A percentile compares a stretch with the other conserved stretches of the same genome.
These are phyloP conservation scores for Alternaria sp. DNA, from an alignment of 2,329 filamentous ascomycete species.

Conservation along the genomic window DNA sequence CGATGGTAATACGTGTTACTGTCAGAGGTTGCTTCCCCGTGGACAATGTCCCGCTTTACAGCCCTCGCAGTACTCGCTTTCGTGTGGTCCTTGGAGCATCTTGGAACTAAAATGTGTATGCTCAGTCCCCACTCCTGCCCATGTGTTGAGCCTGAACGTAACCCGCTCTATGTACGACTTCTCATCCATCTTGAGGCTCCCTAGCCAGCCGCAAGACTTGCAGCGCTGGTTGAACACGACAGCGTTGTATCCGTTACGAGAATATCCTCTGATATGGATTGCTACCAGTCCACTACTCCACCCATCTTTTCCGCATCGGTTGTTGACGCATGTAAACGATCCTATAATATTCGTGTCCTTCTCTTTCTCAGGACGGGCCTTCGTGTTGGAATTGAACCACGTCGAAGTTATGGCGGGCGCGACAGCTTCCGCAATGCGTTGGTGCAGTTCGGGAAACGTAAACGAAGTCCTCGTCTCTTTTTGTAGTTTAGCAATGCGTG, in stretches of 20 bases:
- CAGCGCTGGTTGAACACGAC: conserved; percentile 31
- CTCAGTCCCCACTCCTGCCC: conserved; percentile 31
- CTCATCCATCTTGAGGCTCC: conserved; percentile 24
- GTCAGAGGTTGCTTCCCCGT: too few species aligned
- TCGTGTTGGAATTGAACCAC: conserved; percentile 12
- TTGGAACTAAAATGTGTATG: too few species aligned
- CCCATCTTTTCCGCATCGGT: conserved; percentile 6
- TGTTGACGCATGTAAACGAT: conserved; percentile 27
- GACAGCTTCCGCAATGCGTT: conserved; percentile 5
- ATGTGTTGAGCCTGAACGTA: conserved; percentile 31
- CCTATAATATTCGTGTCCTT: conserved; percentile 18
- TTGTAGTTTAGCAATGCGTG: background rate
- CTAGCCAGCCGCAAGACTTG: conserved; percentile 25
- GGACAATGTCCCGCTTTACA: conserved; percentile 6
- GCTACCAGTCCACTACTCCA: conserved; percentile 28
- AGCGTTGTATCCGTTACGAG: conserved; percentile 27
- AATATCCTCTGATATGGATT: conserved; percentile 24
- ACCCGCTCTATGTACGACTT: conserved; percentile 31
- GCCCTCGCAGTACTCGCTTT: conserved; percentile 3
- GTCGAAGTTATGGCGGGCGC: background rate
- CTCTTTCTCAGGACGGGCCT: conserved; percentile 3
- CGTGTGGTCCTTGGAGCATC: background rate
- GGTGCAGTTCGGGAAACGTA: conserved; percentile 13
- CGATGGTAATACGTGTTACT: too few species aligned
- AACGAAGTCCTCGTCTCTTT: conserved; percentile 5